phyloP scores from a whole-genome alignment of 2,329 filamentous ascomycete genomes.

The Hirsutella rhossiliensis region DNA sequence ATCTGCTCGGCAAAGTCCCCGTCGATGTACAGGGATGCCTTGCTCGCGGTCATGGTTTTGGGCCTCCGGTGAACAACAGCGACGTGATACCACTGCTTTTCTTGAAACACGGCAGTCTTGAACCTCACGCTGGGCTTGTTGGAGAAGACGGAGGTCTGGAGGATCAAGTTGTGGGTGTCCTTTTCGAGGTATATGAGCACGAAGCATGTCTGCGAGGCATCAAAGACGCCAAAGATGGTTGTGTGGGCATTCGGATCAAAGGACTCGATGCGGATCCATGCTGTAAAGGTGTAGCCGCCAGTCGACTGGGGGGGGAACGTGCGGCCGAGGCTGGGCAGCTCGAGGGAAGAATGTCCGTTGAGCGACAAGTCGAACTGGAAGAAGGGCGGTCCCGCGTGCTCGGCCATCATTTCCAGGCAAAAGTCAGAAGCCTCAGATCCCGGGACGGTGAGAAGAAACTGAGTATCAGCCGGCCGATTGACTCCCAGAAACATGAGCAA shows the following conservation, averaged over 20 bases:
- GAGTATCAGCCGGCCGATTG: conserved; percentile 69
- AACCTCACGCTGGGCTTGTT: conserved; percentile 84
- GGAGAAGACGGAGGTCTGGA: conserved; percentile 88
- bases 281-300: conserved; percentile 78
- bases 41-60: conserved; percentile 62
- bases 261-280: conserved; percentile 79
- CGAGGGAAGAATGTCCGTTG: conserved; percentile 80
- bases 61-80: conserved; percentile 74
- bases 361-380: conserved; percentile 90
- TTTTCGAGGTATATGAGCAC: conserved; percentile 87
- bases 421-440: conserved; percentile 52
- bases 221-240: conserved; percentile 91
- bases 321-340: conserved; percentile 74
- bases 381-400: conserved; percentile 67
- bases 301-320: conserved; percentile 71
- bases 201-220: conserved; percentile 85
- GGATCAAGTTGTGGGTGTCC: conserved; percentile 85
- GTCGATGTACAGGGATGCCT: conserved; percentile 80
- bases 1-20: conserved; percentile 90
- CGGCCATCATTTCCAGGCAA: conserved; percentile 58
- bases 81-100: conserved; percentile 84
- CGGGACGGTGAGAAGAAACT: conserved; percentile 50
- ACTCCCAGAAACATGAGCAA: conserved; percentile 65
- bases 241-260: conserved; percentile 83
- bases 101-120: conserved; percentile 66